phyloP scores from a whole-genome alignment of 1,139 yeast genomes.

The Geotrichum europaeum region DNA sequence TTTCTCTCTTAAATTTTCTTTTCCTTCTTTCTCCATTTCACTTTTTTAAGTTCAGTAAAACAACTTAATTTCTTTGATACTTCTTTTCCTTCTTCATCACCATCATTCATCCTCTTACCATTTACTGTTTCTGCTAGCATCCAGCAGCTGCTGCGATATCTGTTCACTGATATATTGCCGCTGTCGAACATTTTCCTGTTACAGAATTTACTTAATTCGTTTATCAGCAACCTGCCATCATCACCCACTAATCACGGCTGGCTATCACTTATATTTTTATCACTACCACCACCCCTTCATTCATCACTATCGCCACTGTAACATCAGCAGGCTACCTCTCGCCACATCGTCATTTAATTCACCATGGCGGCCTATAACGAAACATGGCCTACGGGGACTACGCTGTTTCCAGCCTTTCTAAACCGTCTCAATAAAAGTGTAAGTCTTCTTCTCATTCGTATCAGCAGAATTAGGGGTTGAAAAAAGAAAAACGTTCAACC shows the following conservation, averaged over 20 bases:
- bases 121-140: too few species aligned
- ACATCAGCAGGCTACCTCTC: neutral
- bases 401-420: constrained; percentile 16
- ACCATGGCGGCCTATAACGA: constrained; percentile 3
- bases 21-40: too few species aligned
- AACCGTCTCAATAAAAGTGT: constrained; percentile 13
- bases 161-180: too few species aligned
- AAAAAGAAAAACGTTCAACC: neutral
- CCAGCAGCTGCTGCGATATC: too few species aligned
- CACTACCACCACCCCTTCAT: neutral
- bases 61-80: too few species aligned
- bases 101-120: too few species aligned
- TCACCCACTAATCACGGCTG: neutral
- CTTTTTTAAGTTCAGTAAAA: too few species aligned
- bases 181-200: too few species aligned
- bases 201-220: too few species aligned
- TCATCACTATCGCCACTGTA: neutral
- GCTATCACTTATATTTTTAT: neutral
- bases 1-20: too few species aligned
- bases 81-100: too few species aligned
- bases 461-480: neutral
- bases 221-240: neutral
- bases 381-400: constrained; percentile 6
- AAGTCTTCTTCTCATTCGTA: constrained; percentile 1
- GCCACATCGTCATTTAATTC: neutral